These are phyloP conservation scores for Sphagnurus paluster DNA, from an alignment of 1,284 basidiomycete species.

Conservation along the genomic window DNA sequence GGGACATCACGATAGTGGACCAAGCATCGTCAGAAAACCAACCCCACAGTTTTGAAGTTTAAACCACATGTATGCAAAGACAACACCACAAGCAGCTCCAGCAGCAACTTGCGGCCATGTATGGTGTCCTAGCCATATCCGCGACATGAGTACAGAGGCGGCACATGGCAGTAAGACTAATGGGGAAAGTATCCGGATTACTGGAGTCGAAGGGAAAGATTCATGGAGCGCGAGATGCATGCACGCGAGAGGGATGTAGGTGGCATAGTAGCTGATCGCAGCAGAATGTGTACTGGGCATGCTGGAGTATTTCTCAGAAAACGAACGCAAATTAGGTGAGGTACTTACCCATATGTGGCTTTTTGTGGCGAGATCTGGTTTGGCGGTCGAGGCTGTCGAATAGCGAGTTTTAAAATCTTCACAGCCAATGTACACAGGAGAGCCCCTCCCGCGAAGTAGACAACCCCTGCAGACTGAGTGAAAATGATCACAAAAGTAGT, in stretches of 20 bases:
- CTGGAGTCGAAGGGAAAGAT: conserved; percentile 34
- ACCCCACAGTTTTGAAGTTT: conserved; percentile 59
- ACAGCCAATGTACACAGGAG: conserved; percentile 62
- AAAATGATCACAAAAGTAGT: conserved; percentile 61
- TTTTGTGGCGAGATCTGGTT: conserved; percentile 39
- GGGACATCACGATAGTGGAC: too few species aligned
- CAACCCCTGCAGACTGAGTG: conserved; percentile 67
- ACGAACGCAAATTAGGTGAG: conserved; percentile 2
- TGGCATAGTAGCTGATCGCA: conserved; percentile 68
- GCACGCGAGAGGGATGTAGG: conserved; percentile 66
- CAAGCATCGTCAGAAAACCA: too few species aligned
- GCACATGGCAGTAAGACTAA: conserved; percentile 57
- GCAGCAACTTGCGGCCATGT: conserved; percentile 72
- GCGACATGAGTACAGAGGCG: conserved; percentile 57
- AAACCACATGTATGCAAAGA: conserved; percentile 63
- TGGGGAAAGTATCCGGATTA: conserved; percentile 41
- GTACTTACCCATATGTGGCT: conserved; percentile 26
- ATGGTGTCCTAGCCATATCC: conserved; percentile 83
- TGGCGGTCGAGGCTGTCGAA: conserved; percentile 74
- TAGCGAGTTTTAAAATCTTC: conserved; percentile 65
- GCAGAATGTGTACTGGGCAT: conserved; percentile 92
- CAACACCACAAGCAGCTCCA: conserved; percentile 62
- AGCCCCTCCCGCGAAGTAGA: conserved; percentile 70
- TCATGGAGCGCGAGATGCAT: conserved; percentile 51
- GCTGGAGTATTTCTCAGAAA: conserved; percentile 34